Evolutionary conservation across 768 basidiomycete species (phyloP).

Genomic region (Xanthoconium purpureum): DNA sequence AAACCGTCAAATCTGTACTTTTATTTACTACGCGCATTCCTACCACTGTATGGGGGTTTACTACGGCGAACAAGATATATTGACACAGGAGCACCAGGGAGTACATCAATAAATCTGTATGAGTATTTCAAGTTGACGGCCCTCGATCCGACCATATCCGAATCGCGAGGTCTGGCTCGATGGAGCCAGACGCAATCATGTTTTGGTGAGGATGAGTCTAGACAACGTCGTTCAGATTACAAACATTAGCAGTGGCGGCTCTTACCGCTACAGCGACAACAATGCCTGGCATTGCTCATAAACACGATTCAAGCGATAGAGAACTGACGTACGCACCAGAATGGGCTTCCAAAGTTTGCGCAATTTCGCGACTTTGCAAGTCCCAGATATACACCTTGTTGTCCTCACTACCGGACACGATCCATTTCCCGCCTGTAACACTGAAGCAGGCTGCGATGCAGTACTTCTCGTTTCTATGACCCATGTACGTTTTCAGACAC

Average conservation of each 20-base stretch:
- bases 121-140: constrained; percentile 7
- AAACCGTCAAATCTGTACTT: background rate
- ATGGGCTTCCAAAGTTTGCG: constrained; percentile 78
- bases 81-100: constrained; percentile 4
- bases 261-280: constrained; percentile 83
- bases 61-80: constrained; percentile 5
- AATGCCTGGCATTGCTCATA: constrained; percentile 37
- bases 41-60: constrained; percentile 4
- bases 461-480: constrained; percentile 79
- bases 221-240: background rate
- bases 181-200: constrained; percentile 84
- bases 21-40: constrained; percentile 14
- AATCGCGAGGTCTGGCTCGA: constrained; percentile 80
- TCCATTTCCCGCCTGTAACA: constrained; percentile 85
- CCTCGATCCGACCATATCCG: constrained; percentile 74
- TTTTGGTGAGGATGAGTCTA: constrained; percentile 85
- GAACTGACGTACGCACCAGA: constrained; percentile 42
- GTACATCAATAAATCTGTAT: background rate
- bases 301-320: background rate
- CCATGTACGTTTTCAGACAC: constrained; percentile 85
- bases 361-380: constrained; percentile 79
- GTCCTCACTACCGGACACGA: constrained; percentile 90
- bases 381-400: constrained; percentile 90
- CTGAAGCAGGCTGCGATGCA: constrained; percentile 84
- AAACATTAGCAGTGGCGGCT: constrained; percentile 6